A percentile compares a stretch with the other conserved stretches of the same genome.
phyloP scores from a whole-genome alignment of 1,284 basidiomycete species.

The Microbotryum intermedium region DNA sequence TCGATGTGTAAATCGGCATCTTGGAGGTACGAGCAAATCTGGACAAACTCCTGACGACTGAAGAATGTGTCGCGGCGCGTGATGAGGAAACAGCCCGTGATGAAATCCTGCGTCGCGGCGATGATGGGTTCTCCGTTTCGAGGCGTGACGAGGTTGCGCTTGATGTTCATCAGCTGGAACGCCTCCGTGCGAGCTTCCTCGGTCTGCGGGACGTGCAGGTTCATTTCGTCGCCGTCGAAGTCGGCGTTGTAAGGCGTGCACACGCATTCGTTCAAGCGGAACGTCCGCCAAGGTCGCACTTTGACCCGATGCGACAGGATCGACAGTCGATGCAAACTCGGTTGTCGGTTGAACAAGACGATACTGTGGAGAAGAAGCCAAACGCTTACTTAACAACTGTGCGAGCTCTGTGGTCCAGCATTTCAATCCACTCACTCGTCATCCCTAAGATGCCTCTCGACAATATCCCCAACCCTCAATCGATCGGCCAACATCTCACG shows the following conservation, averaged over 20 bases:
- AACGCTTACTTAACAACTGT: neutral
- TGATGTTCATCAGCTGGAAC: slow-evolving; percentile 94
- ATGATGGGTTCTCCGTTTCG: slow-evolving; percentile 98
- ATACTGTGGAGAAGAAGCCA: slow-evolving; percentile 46
- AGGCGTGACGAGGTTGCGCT: slow-evolving; percentile 93
- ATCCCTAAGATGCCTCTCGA: slow-evolving; percentile 90
- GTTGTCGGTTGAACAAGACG: slow-evolving; percentile 97
- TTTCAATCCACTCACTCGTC: slow-evolving; percentile 55
- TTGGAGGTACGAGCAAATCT: slow-evolving; percentile 89
- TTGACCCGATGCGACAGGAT: slow-evolving; percentile 99
- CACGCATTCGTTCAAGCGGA: slow-evolving; percentile 97
- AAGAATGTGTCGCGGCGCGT: slow-evolving; percentile 89
- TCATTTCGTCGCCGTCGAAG: slow-evolving; percentile 99
- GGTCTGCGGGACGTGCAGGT: slow-evolving; percentile 96
- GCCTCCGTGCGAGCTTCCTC: slow-evolving; percentile 98
- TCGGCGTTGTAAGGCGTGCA: slow-evolving; percentile 99
- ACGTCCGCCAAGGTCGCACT: slow-evolving; percentile 94
- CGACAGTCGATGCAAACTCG: slow-evolving; percentile 93
- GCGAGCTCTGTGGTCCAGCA: slow-evolving; percentile 28
- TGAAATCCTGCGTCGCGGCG: slow-evolving; percentile 96
- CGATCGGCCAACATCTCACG: slow-evolving; percentile 61
- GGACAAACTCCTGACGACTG: slow-evolving; percentile 88
- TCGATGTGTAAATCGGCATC: slow-evolving; percentile 90
- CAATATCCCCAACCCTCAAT: slow-evolving; percentile 72
- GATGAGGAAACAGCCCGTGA: slow-evolving; percentile 92